Percentiles rank a stretch among this genome's conserved stretches.
Evolutionary conservation across 805 yeast genomes (phyloP).

Genomic region (Candida parachauliodes): DNA sequence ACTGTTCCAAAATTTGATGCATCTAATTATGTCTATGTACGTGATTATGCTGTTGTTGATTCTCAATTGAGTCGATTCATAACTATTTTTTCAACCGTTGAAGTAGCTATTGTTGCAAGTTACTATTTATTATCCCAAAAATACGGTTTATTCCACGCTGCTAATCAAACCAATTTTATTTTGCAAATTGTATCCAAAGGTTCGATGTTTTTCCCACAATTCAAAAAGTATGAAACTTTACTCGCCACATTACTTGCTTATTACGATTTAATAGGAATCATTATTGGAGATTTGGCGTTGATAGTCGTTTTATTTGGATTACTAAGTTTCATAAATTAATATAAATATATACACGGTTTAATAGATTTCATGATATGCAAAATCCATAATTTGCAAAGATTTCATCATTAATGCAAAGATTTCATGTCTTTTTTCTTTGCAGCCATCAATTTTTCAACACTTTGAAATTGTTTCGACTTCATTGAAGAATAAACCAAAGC

Average conservation of each 20-base stretch:
- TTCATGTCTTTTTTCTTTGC: slow-evolving; percentile 39
- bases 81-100: slow-evolving; percentile 26
- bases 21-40: slow-evolving; percentile 23
- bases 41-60: slow-evolving; percentile 12
- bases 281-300: slow-evolving; percentile 35
- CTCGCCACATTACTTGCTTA: slow-evolving; percentile 28
- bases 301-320: slow-evolving; percentile 38
- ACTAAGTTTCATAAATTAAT: slow-evolving; percentile 17
- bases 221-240: slow-evolving; percentile 24
- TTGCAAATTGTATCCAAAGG: slow-evolving; percentile 29
- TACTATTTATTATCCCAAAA: slow-evolving; percentile 28
- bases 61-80: slow-evolving; percentile 18
- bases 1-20: slow-evolving; percentile 18
- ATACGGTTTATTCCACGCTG: slow-evolving; percentile 19
- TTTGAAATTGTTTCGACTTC: slow-evolving; percentile 26
- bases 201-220: slow-evolving; percentile 32
- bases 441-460: slow-evolving; percentile 38
- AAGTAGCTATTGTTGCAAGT: slow-evolving; percentile 29
- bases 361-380: too few species aligned
- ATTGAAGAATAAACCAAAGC: slow-evolving; percentile 44
- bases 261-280: slow-evolving; percentile 34
- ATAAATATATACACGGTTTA: slow-evolving; percentile 2
- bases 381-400: too few species aligned
- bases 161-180: slow-evolving; percentile 24
- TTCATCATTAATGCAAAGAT: slow-evolving; percentile 2